These are phyloP conservation scores for Aureobasidium uvarum DNA, from an alignment of 2,329 filamentous ascomycete genomes.

Conservation along the genomic window DNA sequence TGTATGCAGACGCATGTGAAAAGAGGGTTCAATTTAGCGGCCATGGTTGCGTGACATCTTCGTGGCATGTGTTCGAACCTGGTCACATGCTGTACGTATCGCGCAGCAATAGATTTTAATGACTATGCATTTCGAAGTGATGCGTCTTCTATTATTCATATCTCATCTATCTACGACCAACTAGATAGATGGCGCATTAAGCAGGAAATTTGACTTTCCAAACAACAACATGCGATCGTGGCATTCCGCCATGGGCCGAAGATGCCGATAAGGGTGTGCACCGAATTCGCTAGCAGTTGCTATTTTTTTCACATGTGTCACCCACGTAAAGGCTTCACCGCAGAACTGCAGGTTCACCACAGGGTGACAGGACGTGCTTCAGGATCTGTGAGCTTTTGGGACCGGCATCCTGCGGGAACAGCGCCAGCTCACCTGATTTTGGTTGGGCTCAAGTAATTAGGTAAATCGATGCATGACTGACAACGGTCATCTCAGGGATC, in stretches of 20 bases:
- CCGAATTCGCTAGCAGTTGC: conserved; percentile 4
- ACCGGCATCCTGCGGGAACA: background rate
- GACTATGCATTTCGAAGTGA: background rate
- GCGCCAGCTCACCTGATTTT: conserved; percentile 1
- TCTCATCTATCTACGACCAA: background rate
- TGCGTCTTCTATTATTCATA: background rate
- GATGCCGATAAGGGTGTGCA: background rate
- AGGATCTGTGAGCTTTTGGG: background rate
- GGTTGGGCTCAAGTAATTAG: background rate
- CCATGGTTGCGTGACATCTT: background rate
- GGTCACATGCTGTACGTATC: background rate
- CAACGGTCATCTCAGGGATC: background rate
- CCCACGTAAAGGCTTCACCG: conserved; percentile 6
- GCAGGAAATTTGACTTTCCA: background rate
- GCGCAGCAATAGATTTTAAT: background rate
- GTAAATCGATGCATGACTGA: background rate
- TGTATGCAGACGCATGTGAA: conserved; percentile 15
- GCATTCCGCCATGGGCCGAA: background rate
- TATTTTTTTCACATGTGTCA: background rate
- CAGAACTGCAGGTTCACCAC: background rate
- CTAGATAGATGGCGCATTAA: background rate
- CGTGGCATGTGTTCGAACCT: background rate
- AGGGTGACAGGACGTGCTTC: background rate
- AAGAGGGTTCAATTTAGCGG: background rate
- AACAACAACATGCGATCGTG: background rate